These are phyloP conservation scores for sorghum (Sorghum bicolor) DNA, from an alignment of 176 grass and related monocot species.

Conservation along the genomic window DNA sequence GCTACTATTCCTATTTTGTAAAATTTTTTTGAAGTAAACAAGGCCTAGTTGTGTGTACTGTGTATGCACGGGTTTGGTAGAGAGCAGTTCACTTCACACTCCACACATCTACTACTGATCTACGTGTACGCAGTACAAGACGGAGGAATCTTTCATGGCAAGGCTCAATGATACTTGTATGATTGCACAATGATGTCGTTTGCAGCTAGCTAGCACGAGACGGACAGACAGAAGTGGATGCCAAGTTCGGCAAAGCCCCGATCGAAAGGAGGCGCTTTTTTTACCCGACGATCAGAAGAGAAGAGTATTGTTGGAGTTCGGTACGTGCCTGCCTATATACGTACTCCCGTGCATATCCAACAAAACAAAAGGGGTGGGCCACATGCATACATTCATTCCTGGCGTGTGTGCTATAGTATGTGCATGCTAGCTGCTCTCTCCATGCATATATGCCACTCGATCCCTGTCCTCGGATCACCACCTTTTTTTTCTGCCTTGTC, in stretches of 20 bases:
- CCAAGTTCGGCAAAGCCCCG: constrained; percentile 12
- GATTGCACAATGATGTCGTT: neutral
- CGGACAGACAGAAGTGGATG: neutral
- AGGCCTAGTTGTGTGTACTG: no score
- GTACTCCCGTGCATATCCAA: neutral
- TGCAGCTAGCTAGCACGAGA: neutral
- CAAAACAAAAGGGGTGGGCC: neutral
- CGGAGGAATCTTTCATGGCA: neutral
- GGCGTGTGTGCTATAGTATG: no score
- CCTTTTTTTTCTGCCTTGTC: neutral
- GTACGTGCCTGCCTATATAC: neutral
- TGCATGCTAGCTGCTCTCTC: neutral
- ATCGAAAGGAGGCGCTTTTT: neutral
- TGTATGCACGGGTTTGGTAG: no score
- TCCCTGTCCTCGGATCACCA: neutral
- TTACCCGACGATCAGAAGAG: neutral
- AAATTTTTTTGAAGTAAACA: no score
- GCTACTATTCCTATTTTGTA: no score
- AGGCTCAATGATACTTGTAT: neutral
- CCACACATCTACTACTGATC: no score
- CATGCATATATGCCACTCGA: no score
- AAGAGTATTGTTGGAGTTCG: neutral
- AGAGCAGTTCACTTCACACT: no score
- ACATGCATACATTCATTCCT: neutral
- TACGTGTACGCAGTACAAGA: no score